Evolutionary conservation across 345 rosid species (phyloP), one percentile per base, ranked within the genome.

Genomic region (Draba incana): DNA sequence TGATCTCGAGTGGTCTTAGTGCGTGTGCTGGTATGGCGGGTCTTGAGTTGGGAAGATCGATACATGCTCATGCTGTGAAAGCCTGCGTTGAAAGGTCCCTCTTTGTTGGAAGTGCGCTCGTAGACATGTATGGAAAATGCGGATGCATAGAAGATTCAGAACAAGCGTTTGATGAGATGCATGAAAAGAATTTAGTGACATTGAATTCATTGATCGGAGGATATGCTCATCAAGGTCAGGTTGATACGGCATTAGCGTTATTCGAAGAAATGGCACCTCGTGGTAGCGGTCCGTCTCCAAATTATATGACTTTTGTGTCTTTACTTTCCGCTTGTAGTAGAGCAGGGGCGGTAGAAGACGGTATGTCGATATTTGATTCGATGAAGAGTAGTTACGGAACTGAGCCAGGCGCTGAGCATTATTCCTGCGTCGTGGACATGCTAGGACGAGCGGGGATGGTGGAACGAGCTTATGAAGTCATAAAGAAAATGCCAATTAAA

Each of bases 101-200:
- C 28, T 88, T 85, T 68, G 96, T 92, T 2, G 84, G 92, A 37
- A 86, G 88, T 75, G 88, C 97, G 8, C 84, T 90, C 1, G 86
- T 89, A 75, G 92, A 89, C 74, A 86, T 92, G 95, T 92, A 92
- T 37, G 96, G 98, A n/a, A 92, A 89, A 85, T 89, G 98, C 42
- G 98, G 97, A 59, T 80, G 87, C 38, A 78, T 85, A 35, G 76
- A 83, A 24, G 88, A 89, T 59, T 70, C 88, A 3, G 82, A 85
- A 69, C 71, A 42, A 63, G 84, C 76, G 9, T 92, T 92, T 66
- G 51, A 71, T 45, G 85, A 76, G 77, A 82, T 88, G 86, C 82
- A 81, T 13, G 84, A 81, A 24, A 82, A 78, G 75, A 89, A 92
- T 61, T 76, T 92, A 75, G 83, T 92, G 53, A 83, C 92, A 15